Base-by-base conservation (phyloP, 2,329 filamentous ascomycete species). In the Zelopaecilomyces penicillatus region DNA sequence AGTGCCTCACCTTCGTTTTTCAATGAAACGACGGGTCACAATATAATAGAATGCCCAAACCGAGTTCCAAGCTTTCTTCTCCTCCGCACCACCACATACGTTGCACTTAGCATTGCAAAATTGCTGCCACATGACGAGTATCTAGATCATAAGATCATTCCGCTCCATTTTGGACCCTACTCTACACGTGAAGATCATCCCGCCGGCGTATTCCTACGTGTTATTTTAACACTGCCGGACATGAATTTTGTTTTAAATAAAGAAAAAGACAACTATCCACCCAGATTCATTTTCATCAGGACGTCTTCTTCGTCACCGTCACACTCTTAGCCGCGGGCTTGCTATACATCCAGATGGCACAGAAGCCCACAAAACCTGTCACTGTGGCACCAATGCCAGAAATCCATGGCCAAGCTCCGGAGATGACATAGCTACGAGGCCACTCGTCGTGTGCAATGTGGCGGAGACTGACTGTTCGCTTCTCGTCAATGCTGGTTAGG, bases 381-480 rank as follows among this genome's bases (percentile, higher is more conserved):
- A 95, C 78, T 2, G 94, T 95, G 41, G 83, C 83, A 62, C 78
- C 85, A 49, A 97, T 86, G 48, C 93, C 91, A 0, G 83, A 76
- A 60, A 98, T 87, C 87, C 91, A 97, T 8, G 91, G 88, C 87
- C 88, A 97, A 3, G 89, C 91, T 36, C 83, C 90, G 50, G 78
- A 87, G 62, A 98, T 98, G 61, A 77, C 80, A 71, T 82, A 97
- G 65, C 87, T 94, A 57, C 93, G 79, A 30, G 89, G 87, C 79
- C 86, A 98, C 73, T 98, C 93, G 64, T 98, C 83, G 73, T 98
- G 93, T 6, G 93, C 93, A 68, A 95, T 93, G 71, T 98, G 93
- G 39, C 93, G 80, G 30, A 98, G 88, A 1, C 90, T 95, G 43
- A 97, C 90, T 26, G 91, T 93, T 56, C 83, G 79, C 80, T 97